A percentile compares a stretch with the other conserved stretches of the same genome.
Evolutionary conservation across 2,329 filamentous ascomycete species (phyloP).

Genomic region (Bipolaris bicolor): DNA sequence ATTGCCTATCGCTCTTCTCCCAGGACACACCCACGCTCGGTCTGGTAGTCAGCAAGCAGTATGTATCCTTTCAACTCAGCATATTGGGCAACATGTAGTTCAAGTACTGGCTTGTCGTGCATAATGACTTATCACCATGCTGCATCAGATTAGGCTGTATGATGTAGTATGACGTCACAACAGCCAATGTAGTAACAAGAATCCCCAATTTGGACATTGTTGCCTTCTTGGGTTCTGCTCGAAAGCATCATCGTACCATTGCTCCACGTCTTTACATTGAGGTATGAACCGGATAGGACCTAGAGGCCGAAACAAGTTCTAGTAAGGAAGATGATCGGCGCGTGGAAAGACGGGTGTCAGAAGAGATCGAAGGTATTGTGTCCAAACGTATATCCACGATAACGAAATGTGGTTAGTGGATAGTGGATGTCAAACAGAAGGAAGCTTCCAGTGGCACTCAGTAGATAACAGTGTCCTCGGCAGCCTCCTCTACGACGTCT

Average conservation of each 20-base stretch:
- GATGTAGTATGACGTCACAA: too few relatives aligned
- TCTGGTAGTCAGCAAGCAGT: background rate
- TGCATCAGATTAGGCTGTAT: background rate
- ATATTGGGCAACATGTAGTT: background rate
- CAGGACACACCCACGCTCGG: background rate
- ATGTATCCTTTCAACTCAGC: background rate
- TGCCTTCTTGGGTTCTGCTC: background rate
- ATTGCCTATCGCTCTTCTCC: background rate
- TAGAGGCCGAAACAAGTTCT: background rate
- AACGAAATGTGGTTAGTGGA: background rate
- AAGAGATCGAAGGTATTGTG: background rate
- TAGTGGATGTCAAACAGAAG: background rate
- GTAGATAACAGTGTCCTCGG: slow-evolving; percentile 92
- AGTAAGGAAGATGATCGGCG: background rate
- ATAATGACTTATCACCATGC: background rate
- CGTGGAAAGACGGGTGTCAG: background rate
- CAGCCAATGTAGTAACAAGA: background rate
- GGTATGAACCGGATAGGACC: background rate
- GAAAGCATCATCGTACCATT: background rate
- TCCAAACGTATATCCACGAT: background rate
- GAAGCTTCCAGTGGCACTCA: slow-evolving; percentile 52
- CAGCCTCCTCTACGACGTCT: slow-evolving; percentile 75
- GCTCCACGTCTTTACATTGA: background rate
- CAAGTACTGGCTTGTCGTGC: background rate
- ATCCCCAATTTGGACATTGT: background rate